phyloP scores from a whole-genome alignment of 2,329 filamentous ascomycete species.

The Pseudocercospora pini-densiflorae region DNA sequence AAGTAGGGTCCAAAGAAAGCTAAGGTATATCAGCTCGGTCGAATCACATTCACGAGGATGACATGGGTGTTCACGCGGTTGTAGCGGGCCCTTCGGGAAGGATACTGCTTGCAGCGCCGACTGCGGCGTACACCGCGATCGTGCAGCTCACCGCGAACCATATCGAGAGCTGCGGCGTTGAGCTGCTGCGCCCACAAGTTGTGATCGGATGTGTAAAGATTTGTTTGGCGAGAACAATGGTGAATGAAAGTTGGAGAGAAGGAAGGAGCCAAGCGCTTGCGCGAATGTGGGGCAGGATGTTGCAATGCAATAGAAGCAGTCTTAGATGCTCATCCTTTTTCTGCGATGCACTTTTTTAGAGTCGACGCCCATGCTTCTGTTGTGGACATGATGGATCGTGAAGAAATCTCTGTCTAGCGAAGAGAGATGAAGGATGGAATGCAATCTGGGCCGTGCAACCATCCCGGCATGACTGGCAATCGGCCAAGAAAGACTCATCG shows the following conservation, averaged over 20 bases:
- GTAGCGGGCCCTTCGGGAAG: neutral
- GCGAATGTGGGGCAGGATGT: slow-evolving; percentile 1
- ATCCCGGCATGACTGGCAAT: neutral
- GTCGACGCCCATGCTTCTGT: neutral
- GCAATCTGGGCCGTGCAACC: neutral
- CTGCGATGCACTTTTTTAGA: neutral
- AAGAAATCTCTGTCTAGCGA: neutral
- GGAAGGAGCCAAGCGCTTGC: neutral
- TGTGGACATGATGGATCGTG: neutral
- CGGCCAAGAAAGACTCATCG: neutral
- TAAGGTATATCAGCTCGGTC: neutral
- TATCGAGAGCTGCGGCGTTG: neutral
- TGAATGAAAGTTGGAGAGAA: neutral
- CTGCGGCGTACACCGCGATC: neutral
- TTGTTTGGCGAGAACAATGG: neutral
- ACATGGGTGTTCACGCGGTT: neutral
- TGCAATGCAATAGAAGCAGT: neutral
- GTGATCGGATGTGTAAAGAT: neutral
- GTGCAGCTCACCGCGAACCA: neutral
- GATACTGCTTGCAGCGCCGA: neutral
- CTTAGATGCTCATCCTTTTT: neutral
- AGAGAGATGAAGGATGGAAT: neutral
- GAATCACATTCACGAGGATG: slow-evolving; percentile 5
- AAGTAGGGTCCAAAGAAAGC: neutral
- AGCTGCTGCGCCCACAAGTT: neutral